These are phyloP conservation scores for Starmera amethionina DNA, from an alignment of 805 yeast species.

Conservation along the genomic window DNA sequence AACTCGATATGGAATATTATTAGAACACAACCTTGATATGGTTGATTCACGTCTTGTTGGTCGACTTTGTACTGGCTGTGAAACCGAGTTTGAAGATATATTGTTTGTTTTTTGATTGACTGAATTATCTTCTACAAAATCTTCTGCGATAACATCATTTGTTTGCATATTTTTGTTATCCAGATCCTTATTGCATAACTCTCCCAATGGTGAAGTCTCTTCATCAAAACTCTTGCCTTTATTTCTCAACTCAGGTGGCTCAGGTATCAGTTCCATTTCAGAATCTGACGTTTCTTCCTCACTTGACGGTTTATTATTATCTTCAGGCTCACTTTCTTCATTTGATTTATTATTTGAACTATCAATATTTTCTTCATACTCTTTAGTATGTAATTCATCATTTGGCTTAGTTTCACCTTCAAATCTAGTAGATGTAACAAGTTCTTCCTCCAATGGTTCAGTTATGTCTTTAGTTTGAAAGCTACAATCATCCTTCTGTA, in stretches of 20 bases:
- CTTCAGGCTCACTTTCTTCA: not conserved
- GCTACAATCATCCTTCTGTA: too few relatives aligned
- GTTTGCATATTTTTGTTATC: not conserved
- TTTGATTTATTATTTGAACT: not conserved
- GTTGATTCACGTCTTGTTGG: constrained; percentile 6
- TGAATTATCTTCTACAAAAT: not conserved
- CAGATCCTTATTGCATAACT: not conserved
- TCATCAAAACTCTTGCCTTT: not conserved
- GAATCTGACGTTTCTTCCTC: too few relatives aligned
- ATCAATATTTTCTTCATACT: too few relatives aligned
- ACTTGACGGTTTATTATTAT: not conserved
- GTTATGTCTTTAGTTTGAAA: too few relatives aligned
- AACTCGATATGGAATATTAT: constrained; percentile 10
- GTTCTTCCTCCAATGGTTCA: too few relatives aligned
- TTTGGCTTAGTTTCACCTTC: too few relatives aligned
- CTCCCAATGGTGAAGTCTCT: not conserved
- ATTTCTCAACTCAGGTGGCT: too few relatives aligned
- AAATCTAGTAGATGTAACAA: too few relatives aligned
- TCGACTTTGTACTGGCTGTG: not conserved
- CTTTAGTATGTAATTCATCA: too few relatives aligned
- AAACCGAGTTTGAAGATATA: not conserved
- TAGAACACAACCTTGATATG: constrained; percentile 7
- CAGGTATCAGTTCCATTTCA: too few relatives aligned
- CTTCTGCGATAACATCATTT: not conserved
- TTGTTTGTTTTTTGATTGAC: not conserved